These are phyloP conservation scores for Colletotrichum eremochloae DNA, from an alignment of 2,329 filamentous ascomycete species.

Conservation along the genomic window DNA sequence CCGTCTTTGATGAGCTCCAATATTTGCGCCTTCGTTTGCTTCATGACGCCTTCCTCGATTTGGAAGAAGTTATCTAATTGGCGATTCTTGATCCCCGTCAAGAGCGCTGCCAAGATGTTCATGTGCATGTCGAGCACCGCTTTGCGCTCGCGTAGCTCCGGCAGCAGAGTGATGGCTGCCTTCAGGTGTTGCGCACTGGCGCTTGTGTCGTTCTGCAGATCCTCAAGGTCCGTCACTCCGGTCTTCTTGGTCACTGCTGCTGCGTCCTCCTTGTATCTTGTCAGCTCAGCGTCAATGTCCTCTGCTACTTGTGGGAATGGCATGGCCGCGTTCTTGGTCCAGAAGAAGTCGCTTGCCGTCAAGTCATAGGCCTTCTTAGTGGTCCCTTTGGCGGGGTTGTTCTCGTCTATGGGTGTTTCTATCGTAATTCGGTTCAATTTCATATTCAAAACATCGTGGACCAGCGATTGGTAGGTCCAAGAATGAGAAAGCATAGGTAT, in stretches of 20 bases:
- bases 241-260: constrained; percentile 96
- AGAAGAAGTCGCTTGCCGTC: constrained; percentile 93
- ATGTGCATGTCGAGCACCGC: constrained; percentile 98
- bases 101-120: constrained; percentile 81
- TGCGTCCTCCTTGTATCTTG: constrained; percentile 95
- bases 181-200: constrained; percentile 95
- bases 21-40: constrained; percentile 90
- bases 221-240: constrained; percentile 91
- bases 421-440: constrained; percentile 93
- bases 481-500: constrained; percentile 99
- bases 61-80: constrained; percentile 98
- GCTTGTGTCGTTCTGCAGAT: constrained; percentile 89
- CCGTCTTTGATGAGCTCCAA: constrained; percentile 86
- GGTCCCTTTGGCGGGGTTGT: constrained; percentile 78
- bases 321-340: constrained; percentile 89
- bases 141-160: constrained; percentile 93
- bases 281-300: constrained; percentile 93
- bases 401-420: constrained; percentile 84
- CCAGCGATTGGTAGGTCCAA: constrained; percentile 83
- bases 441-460: constrained; percentile 72
- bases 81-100: constrained; percentile 82
- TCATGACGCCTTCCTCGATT: constrained; percentile 91
- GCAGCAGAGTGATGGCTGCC: constrained; percentile 91
- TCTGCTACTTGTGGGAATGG: constrained; percentile 97
- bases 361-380: constrained; percentile 93